These are phyloP conservation scores for Ogataea haglerorum DNA, from an alignment of 805 yeast species.

Conservation along the genomic window DNA sequence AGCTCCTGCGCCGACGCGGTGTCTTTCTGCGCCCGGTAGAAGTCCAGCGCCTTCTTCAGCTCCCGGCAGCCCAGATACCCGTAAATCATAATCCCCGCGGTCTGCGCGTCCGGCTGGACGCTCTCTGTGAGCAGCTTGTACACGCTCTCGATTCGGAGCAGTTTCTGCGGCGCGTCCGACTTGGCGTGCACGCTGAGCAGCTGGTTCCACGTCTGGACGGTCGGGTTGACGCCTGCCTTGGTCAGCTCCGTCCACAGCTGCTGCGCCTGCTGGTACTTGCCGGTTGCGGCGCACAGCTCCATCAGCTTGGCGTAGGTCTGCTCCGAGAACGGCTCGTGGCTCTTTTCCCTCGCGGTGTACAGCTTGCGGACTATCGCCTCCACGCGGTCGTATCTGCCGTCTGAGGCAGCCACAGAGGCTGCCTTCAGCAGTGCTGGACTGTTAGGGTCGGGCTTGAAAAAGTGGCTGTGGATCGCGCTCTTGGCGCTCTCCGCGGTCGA, in stretches of 20 bases:
- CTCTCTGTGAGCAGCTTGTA: slow-evolving; percentile 29
- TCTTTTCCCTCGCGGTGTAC: slow-evolving; percentile 24
- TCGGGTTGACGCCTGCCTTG: slow-evolving; percentile 27
- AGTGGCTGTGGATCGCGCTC: not conserved
- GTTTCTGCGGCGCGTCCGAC: slow-evolving; percentile 24
- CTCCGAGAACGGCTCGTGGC: slow-evolving; percentile 37
- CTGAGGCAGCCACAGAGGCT: slow-evolving; percentile 17
- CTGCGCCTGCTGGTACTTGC: slow-evolving; percentile 36
- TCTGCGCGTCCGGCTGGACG: slow-evolving; percentile 44
- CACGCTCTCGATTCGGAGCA: slow-evolving; percentile 38
- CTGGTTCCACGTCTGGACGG: slow-evolving; percentile 53
- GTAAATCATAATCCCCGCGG: slow-evolving; percentile 46
- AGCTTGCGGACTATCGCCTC: slow-evolving; percentile 15
- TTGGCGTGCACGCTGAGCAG: slow-evolving; percentile 39
- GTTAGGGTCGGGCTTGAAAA: slow-evolving; percentile 22
- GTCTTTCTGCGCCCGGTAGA: slow-evolving; percentile 33
- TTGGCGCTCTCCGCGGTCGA: not conserved
- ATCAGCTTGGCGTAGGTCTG: slow-evolving; percentile 42
- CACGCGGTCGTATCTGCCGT: slow-evolving; percentile 17
- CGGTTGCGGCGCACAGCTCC: slow-evolving; percentile 41
- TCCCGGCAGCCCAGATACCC: slow-evolving; percentile 42
- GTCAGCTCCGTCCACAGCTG: slow-evolving; percentile 50
- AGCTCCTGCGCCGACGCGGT: slow-evolving; percentile 34
- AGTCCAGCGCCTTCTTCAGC: slow-evolving; percentile 41
- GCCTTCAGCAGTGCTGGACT: slow-evolving; percentile 11